Evolutionary conservation across 2,329 filamentous ascomycete species (phyloP), one percentile per base, ranked within the genome.

Genomic region (Cyclaneusma minus): DNA sequence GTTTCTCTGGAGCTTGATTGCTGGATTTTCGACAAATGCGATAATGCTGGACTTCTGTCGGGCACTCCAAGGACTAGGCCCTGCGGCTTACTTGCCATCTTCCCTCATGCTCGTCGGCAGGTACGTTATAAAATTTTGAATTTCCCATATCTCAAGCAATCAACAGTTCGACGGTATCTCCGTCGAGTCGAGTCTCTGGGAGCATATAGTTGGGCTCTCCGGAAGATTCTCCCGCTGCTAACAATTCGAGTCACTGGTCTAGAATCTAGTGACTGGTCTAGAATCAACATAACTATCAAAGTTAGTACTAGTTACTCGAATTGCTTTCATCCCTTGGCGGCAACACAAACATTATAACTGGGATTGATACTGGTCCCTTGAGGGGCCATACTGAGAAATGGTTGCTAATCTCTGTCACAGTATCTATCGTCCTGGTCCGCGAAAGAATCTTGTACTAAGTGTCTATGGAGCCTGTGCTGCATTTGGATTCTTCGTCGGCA

Each of bases 1-100:
- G 26, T 47, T 68, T 6, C 35, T 74, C 19, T 85, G 78, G 68
- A 72, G 68, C 7, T 50, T 85, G 28, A 53, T 82, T 28, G 66
- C 64, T 10, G 80, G 79, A 7, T 81, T 85, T 50, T 73, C 70
- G 31, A 54, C 56, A 28, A 74, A 67, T 48, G 63, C 72, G 32
- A 47, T 68, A 26, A 79, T 83, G 71, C 58, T 85, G 34, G 75
- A 82, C 37, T 56, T 77, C 29, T 79, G 72, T 43, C 72, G 80
- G 27, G 78, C 78, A 6, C 52, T 84, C 22, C 77, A 83, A 47
- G 80, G 80, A 0, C 51, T 87, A 7, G 80, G 77, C 1, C 63
- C 75, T 2, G 75, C 78, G 1, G 76, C 78, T 0, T 81, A 79
- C 33, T 48, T 83, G 9, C 75, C 76, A 1, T 68, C 71, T 1